These are phyloP conservation scores for Thalassiosira sp. DNA, from an alignment of 352 stramenopile species.

Conservation along the genomic window DNA sequence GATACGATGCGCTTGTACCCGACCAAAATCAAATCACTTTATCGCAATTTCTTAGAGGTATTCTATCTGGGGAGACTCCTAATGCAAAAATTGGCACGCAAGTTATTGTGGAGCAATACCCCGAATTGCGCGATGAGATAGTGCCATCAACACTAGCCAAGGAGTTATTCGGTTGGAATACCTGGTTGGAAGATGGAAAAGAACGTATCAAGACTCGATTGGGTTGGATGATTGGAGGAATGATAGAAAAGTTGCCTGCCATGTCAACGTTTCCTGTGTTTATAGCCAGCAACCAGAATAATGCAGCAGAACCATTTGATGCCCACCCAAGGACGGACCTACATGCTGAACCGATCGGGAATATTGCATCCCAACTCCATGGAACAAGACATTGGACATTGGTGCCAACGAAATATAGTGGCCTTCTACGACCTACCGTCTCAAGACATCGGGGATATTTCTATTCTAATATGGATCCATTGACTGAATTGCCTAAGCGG, in stretches of 20 bases:
- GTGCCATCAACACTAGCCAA: constrained; percentile 46
- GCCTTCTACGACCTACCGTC: constrained; percentile 52
- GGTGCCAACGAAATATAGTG: constrained; percentile 58
- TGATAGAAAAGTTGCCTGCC: constrained; percentile 33
- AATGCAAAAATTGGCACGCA: constrained; percentile 74
- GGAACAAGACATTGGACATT: constrained; percentile 72
- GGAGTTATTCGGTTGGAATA: constrained; percentile 67
- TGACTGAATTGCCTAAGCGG: constrained; percentile 33
- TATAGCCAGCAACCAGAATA: constrained; percentile 47
- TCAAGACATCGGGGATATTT: constrained; percentile 75
- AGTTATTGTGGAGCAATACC: constrained; percentile 58
- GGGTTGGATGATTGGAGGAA: neutral
- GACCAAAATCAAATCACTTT: constrained; percentile 55
- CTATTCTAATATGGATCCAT: constrained; percentile 47
- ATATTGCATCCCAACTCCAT: constrained; percentile 74
- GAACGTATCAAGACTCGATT: constrained; percentile 4
- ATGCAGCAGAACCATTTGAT: neutral
- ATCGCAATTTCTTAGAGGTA: constrained; percentile 39
- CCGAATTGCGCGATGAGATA: constrained; percentile 60
- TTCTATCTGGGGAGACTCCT: constrained; percentile 30
- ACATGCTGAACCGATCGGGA: constrained; percentile 79
- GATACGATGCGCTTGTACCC: constrained; percentile 48
- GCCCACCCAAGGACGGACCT: constrained; percentile 57
- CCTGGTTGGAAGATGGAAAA: constrained; percentile 47
- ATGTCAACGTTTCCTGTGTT: constrained; percentile 74